Base-by-base conservation (phyloP, 805 yeast genomes). In the Tetrapisispora fleetii region DNA sequence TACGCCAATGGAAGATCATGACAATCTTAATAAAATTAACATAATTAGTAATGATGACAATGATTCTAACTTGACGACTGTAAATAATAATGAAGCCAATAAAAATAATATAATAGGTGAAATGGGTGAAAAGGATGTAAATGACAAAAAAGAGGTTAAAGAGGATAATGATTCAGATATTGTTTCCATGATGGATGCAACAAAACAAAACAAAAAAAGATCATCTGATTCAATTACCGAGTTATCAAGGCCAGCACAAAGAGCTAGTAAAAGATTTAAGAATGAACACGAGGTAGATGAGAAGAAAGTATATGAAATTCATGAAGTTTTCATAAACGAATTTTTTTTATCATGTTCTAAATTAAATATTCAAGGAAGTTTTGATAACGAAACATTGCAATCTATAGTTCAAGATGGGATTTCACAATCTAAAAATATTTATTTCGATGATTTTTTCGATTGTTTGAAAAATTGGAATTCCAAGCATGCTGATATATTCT, bases 181-280 rank as follows among this genome's bases (percentile, higher is more conserved):
- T 7, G 10, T 4, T n/a, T n/a, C 16, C 16, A 3, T 18, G 7
- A 28, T 22, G 24, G 47, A 44, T 27, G 24, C 37, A 16, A 17
- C 4, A 17, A 36, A 27, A 9, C 21, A 13, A 18, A 24, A 18
- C 16, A 39, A 22, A 42, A 56, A 48, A 48, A 43, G 58, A 48
- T 48, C 54, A 46, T 56, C 52, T 6, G 59, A 55, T 6, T 6
- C 37, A 4, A 63, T 37, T n/a, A 16, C 44, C 1, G 63, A 55
- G 6, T 35, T 48, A 13, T 43, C 53, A 52, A 40, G 57, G 36
- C 54, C 57, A 4, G 61, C 60, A 13, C 71, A 66, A 44, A 56
- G 75, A 50, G 55, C 66, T 9, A 73, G 76, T 49, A 74, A 73
- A 53, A 53, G 76, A 22, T 64, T 68, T 45, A 63, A 67, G 41